phyloP scores from a whole-genome alignment of 805 yeast genomes.

The Yarrowia phangngaensis region DNA sequence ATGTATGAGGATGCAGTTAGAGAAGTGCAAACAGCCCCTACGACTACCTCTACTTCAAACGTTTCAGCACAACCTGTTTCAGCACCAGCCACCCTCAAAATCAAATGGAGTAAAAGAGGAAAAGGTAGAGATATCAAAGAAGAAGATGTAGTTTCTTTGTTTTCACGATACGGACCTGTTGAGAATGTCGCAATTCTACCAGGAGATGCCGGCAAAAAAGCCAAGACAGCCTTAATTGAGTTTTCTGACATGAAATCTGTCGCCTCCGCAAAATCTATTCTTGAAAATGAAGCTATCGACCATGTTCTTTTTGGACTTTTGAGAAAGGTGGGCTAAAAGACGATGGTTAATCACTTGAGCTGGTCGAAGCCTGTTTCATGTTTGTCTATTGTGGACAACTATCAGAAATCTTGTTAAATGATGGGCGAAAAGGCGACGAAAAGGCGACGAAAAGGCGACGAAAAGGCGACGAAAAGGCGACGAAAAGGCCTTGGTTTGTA shows the following conservation, averaged over 20 bases:
- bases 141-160: constrained; percentile 10
- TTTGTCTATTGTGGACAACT: no score
- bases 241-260: constrained; percentile 16
- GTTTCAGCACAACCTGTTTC: neutral
- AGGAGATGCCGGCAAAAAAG: constrained; percentile 7
- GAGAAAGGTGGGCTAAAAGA: constrained; percentile 15
- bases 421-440: no score
- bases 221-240: constrained; percentile 25
- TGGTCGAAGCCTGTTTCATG: no score
- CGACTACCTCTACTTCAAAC: neutral
- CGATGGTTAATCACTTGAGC: no score
- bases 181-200: constrained; percentile 22
- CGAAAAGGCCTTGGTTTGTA: no score
- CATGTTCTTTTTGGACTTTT: constrained; percentile 2
- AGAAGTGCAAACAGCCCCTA: neutral
- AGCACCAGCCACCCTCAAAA: neutral
- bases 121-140: constrained; percentile 7
- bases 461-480: no score
- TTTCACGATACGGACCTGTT: constrained; percentile 17
- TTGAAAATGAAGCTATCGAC: neutral
- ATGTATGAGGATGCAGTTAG: constrained; percentile 28
- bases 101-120: constrained; percentile 10
- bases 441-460: no score
- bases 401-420: no score
- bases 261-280: constrained; percentile 16